Percentiles rank a stretch among this genome's conserved stretches.
These are phyloP conservation scores for Chenopodium formosanum DNA, from an alignment of 148 eudicot species.

Conservation along the genomic window DNA sequence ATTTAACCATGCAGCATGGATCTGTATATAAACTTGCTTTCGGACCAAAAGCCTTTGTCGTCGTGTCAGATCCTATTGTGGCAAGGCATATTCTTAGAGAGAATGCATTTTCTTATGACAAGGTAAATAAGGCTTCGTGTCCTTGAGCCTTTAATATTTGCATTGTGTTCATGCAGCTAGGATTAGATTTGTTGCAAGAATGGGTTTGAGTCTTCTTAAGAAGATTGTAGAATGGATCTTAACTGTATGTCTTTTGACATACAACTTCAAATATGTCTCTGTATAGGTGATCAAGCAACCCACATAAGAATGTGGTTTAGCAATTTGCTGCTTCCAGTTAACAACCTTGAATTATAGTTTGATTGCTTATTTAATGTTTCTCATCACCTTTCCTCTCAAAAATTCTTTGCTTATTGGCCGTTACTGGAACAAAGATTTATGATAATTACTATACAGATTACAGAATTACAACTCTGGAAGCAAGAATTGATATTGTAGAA, in stretches of 20 bases:
- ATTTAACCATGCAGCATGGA: slow-evolving; percentile 69
- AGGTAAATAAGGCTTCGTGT: slow-evolving; percentile 49
- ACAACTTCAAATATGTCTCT: neutral
- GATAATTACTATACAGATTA: neutral
- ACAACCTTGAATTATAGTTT: neutral
- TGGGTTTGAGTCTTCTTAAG: neutral
- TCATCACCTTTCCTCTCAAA: neutral
- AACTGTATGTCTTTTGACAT: neutral
- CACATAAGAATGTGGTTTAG: neutral
- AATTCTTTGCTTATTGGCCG: neutral
- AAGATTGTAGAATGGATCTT: neutral
- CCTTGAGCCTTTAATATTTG: neutral
- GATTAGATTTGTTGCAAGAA: neutral
- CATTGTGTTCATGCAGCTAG: neutral
- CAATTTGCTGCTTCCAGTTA: neutral
- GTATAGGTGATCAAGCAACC: neutral
- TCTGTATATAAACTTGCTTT: slow-evolving; percentile 97
- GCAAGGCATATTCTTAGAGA: slow-evolving; percentile 88
- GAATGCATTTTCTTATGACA: slow-evolving; percentile 96
- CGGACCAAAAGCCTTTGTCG: slow-evolving; percentile 98
- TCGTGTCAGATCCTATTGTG: slow-evolving; percentile 94
- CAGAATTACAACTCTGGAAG: neutral
- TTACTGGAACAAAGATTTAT: neutral
- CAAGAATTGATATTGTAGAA: neutral
- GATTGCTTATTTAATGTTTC: no score